Evolutionary conservation across 495 filamentous ascomycete species (phyloP), one percentile per base, ranked within the genome.

Genomic region (Annulohypoxylon moriforme): DNA sequence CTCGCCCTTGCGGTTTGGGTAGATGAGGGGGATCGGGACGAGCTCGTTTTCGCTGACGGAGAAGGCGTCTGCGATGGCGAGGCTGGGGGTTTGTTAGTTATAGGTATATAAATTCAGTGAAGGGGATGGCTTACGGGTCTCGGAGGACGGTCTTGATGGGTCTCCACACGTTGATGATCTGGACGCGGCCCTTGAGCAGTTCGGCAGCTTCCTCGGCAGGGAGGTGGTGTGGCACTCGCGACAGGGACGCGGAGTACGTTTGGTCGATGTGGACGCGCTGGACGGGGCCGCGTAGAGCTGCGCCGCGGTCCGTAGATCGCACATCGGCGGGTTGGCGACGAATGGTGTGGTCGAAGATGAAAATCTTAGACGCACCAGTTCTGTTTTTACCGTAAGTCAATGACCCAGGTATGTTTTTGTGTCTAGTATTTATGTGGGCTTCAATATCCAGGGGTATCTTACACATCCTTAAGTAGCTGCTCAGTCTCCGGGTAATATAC

Each of bases 81-180:
- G 80, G 29, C 50, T 55, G 11, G 0, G 1, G n/a, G 3, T 1
- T 0, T 44, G 40, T 44, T 44, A 44, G n/a, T 40, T n/a, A n/a
- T n/a, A n/a, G n/a, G n/a, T n/a, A n/a, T n/a, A n/a, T n/a, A n/a
- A n/a, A n/a, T n/a, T n/a, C n/a, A n/a, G n/a, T n/a, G n/a, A n/a
- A 29, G 7, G 20, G 18, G 55, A 18, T 0, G 20, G 3, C 55
- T 40, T 40, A 58, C 0, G 90, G 90, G 71, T 92, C 89, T 44
- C 86, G 86, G 34, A 81, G 75, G 52, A 92, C 87, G 0, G 84
- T 85, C 66, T 86, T 85, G 71, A 93, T 92, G 1, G 91, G 91
- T 0, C 91, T 88, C 91, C 91, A 93, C 63, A 93, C 90, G 69
- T 93, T 93, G 81, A 94, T 92, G 76, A 93, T 91, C 75, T 93